Percentiles rank a stretch among this genome's conserved stretches.
Evolutionary conservation across 257 asterid genomes (phyloP).

Genomic region (Ligustrum vulgare): DNA sequence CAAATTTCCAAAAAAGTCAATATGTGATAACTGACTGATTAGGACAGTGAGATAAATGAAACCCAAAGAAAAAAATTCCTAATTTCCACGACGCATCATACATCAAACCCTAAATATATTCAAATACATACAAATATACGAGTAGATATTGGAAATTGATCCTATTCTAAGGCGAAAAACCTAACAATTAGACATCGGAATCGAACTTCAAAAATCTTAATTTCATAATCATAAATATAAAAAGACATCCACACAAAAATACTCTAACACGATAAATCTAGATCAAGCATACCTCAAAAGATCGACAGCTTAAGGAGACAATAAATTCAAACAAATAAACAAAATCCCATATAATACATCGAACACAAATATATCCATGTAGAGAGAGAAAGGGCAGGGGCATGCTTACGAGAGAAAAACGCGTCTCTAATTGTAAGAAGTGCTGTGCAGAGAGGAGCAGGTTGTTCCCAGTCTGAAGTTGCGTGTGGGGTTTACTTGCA

Average conservation of each 20-base stretch:
- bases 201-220: conserved; percentile 1
- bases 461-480: conserved; percentile 32
- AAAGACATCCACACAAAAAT: neutral
- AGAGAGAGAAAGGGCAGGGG: conserved; percentile 18
- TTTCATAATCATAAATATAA: neutral
- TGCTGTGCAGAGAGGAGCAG: conserved; percentile 43
- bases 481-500: conserved; percentile 27
- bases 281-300: conserved; percentile 26
- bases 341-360: neutral
- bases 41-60: neutral
- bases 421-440: conserved; percentile 43
- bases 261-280: neutral
- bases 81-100: neutral
- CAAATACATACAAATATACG: neutral
- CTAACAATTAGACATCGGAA: conserved; percentile 13
- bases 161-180: neutral
- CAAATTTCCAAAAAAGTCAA: neutral
- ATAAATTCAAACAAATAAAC: neutral
- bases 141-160: neutral
- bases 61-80: neutral
- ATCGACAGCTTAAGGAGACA: conserved; percentile 18
- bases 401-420: conserved; percentile 36
- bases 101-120: neutral
- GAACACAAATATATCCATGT: neutral
- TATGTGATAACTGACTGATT: neutral